Conservation (phyloP, 257 asterid species). For the Prunella vulgaris region DNA sequence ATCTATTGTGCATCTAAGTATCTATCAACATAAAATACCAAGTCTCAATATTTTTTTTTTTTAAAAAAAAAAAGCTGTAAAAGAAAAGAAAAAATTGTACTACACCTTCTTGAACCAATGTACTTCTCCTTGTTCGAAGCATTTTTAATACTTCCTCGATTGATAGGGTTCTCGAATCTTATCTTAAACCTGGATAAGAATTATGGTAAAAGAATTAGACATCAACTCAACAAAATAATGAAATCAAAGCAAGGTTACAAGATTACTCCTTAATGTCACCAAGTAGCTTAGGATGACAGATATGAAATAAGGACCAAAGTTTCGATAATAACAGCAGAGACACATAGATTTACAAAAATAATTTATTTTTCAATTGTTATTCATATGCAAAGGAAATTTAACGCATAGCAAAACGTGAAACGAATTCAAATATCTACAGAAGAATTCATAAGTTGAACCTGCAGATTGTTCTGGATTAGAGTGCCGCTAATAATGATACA, state of each 20-base stretch:
- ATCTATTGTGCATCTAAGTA: too few species aligned
- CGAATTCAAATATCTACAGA: constrained; percentile 1
- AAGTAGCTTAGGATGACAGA: constrained; percentile 80
- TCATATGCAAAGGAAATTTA: not conserved
- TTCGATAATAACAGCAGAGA: constrained; percentile 43
- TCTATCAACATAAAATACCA: too few species aligned
- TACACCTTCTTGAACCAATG: too few species aligned
- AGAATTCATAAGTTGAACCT: constrained; percentile 13
- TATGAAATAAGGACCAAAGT: constrained; percentile 89
- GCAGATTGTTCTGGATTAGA: constrained; percentile 91
- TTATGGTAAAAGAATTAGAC: constrained; percentile 3
- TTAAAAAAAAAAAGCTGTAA: too few species aligned
- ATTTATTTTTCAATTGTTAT: constrained; percentile 1
- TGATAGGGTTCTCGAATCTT: too few species aligned
- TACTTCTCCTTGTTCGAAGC: too few species aligned
- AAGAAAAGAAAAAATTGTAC: too few species aligned
- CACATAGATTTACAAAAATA: constrained; percentile 1
- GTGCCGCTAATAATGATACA: constrained; percentile 95
- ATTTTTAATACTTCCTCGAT: too few species aligned
- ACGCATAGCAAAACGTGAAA: not conserved
- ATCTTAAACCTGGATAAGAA: constrained; percentile 61
- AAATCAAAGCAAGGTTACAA: constrained; percentile 13
- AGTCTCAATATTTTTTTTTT: too few species aligned
- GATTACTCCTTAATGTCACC: constrained; percentile 85
- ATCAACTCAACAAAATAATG: constrained; percentile 11